Evolutionary conservation across 495 filamentous ascomycete genomes (phyloP).

Genomic region (Penicillium desertorum): DNA sequence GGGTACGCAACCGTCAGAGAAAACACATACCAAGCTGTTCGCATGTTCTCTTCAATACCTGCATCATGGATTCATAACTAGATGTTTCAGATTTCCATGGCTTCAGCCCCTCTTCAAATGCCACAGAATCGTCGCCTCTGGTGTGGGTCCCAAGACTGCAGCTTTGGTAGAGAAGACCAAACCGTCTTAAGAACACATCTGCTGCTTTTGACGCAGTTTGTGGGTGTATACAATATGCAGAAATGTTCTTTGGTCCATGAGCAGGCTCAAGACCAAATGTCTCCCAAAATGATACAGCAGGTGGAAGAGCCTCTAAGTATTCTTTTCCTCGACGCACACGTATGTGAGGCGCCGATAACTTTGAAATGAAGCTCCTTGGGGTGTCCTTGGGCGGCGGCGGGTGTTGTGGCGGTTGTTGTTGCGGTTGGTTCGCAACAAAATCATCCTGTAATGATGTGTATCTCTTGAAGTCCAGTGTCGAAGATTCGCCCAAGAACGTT

Average conservation of each 20-base stretch:
- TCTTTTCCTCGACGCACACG: slow-evolving; percentile 75
- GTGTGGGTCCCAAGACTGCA: slow-evolving; percentile 74
- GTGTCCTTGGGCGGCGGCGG: slow-evolving; percentile 30
- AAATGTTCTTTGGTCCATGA: slow-evolving; percentile 75
- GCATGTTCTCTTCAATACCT: slow-evolving; percentile 39
- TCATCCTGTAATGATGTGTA: slow-evolving; percentile 42
- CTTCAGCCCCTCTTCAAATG: slow-evolving; percentile 59
- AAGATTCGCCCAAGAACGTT: slow-evolving; percentile 31
- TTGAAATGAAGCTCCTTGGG: slow-evolving; percentile 34
- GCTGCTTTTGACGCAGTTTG: slow-evolving; percentile 56
- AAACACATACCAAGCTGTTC: slow-evolving; percentile 44
- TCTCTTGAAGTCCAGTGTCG: slow-evolving; percentile 40
- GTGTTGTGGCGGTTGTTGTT: slow-evolving; percentile 9
- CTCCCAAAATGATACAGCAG: slow-evolving; percentile 87
- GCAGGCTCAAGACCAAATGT: slow-evolving; percentile 78
- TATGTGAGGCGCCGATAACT: slow-evolving; percentile 61
- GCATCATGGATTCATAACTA: slow-evolving; percentile 38
- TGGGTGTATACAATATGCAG: slow-evolving; percentile 78
- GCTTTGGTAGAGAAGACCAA: slow-evolving; percentile 73
- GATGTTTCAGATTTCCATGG: slow-evolving; percentile 44
- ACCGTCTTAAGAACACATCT: slow-evolving; percentile 66
- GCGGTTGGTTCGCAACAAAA: slow-evolving; percentile 12
- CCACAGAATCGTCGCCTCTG: slow-evolving; percentile 51
- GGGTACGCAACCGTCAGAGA: slow-evolving; percentile 13
- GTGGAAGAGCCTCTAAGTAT: slow-evolving; percentile 72